Base-by-base conservation (phyloP, 345 rosid genomes). In the Syzygium aqueum region DNA sequence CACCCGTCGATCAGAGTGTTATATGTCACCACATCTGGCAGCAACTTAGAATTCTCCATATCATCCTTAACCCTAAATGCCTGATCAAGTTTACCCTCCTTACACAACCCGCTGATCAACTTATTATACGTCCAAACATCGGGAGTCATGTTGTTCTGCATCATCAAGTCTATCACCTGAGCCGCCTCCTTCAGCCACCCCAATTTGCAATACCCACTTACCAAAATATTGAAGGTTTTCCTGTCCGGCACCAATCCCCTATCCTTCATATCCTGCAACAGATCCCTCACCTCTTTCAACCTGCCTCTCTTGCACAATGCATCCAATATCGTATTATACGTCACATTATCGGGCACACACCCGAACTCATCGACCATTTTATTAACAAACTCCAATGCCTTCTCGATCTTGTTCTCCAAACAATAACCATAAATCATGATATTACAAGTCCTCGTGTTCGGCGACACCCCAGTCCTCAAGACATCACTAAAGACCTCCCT, bases 11-110 rank as follows among this genome's bases (percentile, higher is more conserved):
- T 94, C 93, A 96, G 88, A 4, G 98, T 95, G 87, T 94, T 96
- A 91, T 94, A 96, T 1, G 97, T 95, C 85, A 96, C 97, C 86
- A 93, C 95, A 93, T 97, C 98, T 0, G 97, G 97, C n/a, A 87
- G 53, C 88, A 96, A 89, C 90, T 93, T 92, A 84, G 92, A 87
- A 85, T 85, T 91, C 90, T 94, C 95, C 95, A 97, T 94, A 90
- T 94, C 97, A 88, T 91, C 93, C 82, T 89, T 92, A 87, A 96
- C 88, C 85, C 91, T 87, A 52, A 93, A 88, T 0, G 96, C 99
- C 89, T 95, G 97, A 43, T 87, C 92, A 30, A 96, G 84, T 86
- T 87, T 94, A 1, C 95, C 94, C 52, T 86, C 94, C 85, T 86
- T 92, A 57, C 98, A 96, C 28, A 94, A 86, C 54, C 96, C 97